Conservation (phyloP, 2,329 filamentous ascomycete genomes). For the Aspergillus texensis region DNA sequence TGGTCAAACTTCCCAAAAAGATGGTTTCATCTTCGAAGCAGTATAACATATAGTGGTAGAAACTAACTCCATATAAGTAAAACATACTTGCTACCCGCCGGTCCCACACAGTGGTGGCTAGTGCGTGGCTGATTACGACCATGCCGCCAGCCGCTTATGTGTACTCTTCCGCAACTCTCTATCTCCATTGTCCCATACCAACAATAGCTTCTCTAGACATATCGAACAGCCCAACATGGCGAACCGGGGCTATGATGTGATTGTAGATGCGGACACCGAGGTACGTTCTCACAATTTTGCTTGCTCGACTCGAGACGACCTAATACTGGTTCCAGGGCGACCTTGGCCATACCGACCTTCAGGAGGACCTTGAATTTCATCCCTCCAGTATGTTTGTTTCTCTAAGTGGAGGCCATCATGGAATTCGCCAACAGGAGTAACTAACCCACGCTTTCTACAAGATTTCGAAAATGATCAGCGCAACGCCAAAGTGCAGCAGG, state of each 20-base stretch:
- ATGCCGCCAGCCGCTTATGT: slow-evolving; percentile 32
- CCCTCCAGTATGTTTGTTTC: slow-evolving; percentile 64
- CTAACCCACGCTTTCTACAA: slow-evolving; percentile 25
- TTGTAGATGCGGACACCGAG: slow-evolving; percentile 96
- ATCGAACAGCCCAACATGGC: slow-evolving; percentile 60
- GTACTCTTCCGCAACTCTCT: slow-evolving; percentile 32
- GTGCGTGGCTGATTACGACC: slow-evolving; percentile 29
- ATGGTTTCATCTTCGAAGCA: background rate
- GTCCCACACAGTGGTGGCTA: slow-evolving; percentile 27
- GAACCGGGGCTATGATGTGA: slow-evolving; percentile 91
- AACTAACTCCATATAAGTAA: no score
- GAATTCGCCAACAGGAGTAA: background rate
- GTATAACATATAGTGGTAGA: no score
- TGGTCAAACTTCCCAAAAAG: background rate
- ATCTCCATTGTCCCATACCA: slow-evolving; percentile 4
- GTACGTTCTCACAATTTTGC: slow-evolving; percentile 49
- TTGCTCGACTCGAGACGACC: background rate
- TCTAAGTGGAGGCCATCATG: no score
- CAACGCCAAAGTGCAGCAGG: slow-evolving; percentile 52
- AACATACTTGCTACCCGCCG: background rate
- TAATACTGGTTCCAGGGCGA: slow-evolving; percentile 68
- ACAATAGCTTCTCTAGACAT: slow-evolving; percentile 18
- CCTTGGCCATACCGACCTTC: slow-evolving; percentile 94
- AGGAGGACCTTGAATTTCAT: slow-evolving; percentile 99
- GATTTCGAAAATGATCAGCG: slow-evolving; percentile 69